Evolutionary conservation across 2,329 filamentous ascomycete genomes (phyloP), one percentile per base, ranked within the genome.

Genomic region (Colletotrichum kahawae): DNA sequence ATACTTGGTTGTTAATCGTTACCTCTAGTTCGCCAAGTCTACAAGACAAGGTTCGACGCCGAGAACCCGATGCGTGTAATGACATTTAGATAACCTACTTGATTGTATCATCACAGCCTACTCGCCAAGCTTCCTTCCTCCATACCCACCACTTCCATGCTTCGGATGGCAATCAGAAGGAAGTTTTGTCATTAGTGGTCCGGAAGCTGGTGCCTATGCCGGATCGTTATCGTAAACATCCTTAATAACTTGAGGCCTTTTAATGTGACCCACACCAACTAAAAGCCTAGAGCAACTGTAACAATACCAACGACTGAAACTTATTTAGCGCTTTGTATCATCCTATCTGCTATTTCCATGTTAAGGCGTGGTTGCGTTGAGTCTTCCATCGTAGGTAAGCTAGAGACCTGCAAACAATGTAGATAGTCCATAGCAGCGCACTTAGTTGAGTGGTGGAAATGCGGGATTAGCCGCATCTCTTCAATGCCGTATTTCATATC

Each of bases 101-200:
- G n/a, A 48, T 13, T 21, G 3, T 48, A n/a, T 48, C 16, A 12
- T 48, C 5, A 48, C 18, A 48, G 43, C 43, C 43, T 21, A 48
- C n/a, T 2, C 7, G 43, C n/a, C 43, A 48, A 13, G 43, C n/a
- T 48, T 48, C n/a, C n/a, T 21, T 48, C n/a, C 10, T 48, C 3
- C 12, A 2, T 21, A 48, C 13, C 43, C 43, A 48, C n/a, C 12
- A 13, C 21, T 2, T 13, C 10, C 5, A 21, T 48, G 43, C 12
- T 4, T 13, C 10, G 2, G 43, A 21, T 7, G 10, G 1, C 10
- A 48, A 48, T 21, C 10, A 2, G 6, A 21, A 13, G 5, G 0
- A 13, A 21, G n/a, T 7, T 7, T 13, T 21, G 5, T 3, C 6
- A 48, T 48, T 5, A 2, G 43, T 10, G 5, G 12, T 13, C 10